A percentile compares a stretch with the other conserved stretches of the same genome.
These are phyloP conservation scores for Suhomyces emberorum DNA, from an alignment of 805 yeast species.

Conservation along the genomic window DNA sequence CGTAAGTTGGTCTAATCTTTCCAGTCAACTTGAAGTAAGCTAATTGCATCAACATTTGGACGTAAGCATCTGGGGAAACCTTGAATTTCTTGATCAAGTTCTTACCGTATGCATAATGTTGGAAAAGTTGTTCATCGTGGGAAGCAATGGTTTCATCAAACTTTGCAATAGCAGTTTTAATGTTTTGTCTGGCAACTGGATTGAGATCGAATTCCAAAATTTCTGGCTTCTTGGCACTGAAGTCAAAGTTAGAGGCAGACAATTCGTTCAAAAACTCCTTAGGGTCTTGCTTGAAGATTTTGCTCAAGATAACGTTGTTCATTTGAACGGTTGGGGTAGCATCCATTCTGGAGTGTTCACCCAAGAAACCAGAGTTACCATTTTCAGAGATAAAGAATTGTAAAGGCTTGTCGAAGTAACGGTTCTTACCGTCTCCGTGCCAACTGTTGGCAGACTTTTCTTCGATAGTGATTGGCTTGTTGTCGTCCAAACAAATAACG, in stretches of 20 bases:
- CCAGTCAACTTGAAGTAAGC: constrained; percentile 86
- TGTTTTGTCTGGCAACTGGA: constrained; percentile 47
- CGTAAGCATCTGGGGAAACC: constrained; percentile 88
- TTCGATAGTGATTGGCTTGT: constrained; percentile 71
- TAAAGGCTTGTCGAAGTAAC: constrained; percentile 89
- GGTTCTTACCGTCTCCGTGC: constrained; percentile 94
- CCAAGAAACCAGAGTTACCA: constrained; percentile 88
- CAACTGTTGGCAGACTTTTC: constrained; percentile 83
- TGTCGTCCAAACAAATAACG: constrained; percentile 71
- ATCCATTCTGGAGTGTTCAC: constrained; percentile 97
- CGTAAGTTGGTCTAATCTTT: constrained; percentile 84
- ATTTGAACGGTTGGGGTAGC: constrained; percentile 92
- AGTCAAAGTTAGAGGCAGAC: constrained; percentile 12
- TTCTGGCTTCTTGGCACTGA: constrained; percentile 15
- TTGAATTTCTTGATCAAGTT: constrained; percentile 78
- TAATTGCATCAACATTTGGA: constrained; percentile 87
- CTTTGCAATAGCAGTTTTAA: constrained; percentile 52
- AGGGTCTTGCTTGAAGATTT: constrained; percentile 49
- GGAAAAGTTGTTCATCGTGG: constrained; percentile 77
- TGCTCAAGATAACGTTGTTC: constrained; percentile 69
- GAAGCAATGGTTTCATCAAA: constrained; percentile 57
- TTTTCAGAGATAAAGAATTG: constrained; percentile 79
- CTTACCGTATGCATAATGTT: constrained; percentile 84
- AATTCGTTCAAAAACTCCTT: constrained; percentile 26
- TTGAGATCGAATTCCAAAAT: constrained; percentile 57